A percentile compares a stretch with the other conserved stretches of the same genome.
Conservation (phyloP, 2,329 filamentous ascomycete species). For the Tolypocladium nubicola region DNA sequence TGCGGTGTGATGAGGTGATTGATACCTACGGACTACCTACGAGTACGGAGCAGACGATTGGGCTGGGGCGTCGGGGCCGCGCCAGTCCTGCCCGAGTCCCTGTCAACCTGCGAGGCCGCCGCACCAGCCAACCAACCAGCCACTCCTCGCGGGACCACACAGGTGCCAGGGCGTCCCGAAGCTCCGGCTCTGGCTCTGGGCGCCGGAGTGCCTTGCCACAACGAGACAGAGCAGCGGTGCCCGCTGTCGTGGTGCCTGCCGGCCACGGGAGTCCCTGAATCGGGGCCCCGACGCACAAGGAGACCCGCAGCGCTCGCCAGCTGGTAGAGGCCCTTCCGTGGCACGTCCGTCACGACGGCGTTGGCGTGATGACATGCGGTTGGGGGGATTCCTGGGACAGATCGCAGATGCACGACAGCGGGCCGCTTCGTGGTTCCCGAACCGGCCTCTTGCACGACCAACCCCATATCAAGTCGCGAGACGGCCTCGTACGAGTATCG, state of each 20-base stretch:
- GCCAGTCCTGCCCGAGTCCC: background rate
- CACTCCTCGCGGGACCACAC: background rate
- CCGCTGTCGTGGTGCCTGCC: background rate
- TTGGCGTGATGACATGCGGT: background rate
- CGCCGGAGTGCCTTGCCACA: background rate
- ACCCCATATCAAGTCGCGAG: background rate
- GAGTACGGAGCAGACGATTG: background rate
- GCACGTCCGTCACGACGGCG: background rate
- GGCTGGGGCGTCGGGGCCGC: background rate
- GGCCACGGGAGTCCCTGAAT: background rate
- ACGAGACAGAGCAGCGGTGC: background rate
- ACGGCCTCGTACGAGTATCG: background rate
- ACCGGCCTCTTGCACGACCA: background rate
- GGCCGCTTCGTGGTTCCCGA: background rate
- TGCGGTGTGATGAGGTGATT: background rate
- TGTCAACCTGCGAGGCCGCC: background rate
- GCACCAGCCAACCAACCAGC: background rate
- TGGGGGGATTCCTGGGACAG: background rate
- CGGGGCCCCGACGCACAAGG: background rate
- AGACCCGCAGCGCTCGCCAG: background rate
- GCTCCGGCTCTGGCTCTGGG: background rate
- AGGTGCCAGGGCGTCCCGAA: background rate
- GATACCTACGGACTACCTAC: background rate
- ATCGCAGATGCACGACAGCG: background rate
- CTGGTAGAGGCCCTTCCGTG: background rate